phyloP scores from a whole-genome alignment of 129 eudicot species.

The Lonicera japonica region DNA sequence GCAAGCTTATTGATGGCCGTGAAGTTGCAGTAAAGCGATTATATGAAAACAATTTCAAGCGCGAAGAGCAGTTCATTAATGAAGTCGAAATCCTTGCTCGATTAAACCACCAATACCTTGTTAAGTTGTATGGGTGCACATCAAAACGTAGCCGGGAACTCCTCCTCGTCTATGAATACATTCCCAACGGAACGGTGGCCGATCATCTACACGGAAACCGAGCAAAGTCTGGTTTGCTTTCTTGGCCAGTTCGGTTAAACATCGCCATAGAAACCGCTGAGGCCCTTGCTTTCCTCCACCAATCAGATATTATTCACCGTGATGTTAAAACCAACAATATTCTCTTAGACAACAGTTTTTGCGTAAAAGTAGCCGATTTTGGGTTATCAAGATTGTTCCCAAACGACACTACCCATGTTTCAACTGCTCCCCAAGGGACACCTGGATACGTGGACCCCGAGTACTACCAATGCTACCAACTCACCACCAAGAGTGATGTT shows the following conservation, averaged over 20 bases:
- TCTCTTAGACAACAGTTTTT: conserved; percentile 62
- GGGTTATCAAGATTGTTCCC: conserved; percentile 88
- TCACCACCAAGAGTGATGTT: conserved; percentile 88
- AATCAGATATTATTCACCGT: conserved; percentile 68
- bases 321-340: conserved; percentile 87
- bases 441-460: conserved; percentile 97
- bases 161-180: conserved; percentile 80
- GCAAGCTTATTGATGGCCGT: conserved; percentile 73
- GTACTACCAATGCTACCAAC: conserved; percentile 73
- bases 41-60: conserved; percentile 78
- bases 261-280: conserved; percentile 88
- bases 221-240: conserved; percentile 43
- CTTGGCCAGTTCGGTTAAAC: conserved; percentile 70
- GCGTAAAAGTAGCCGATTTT: conserved; percentile 92
- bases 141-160: conserved; percentile 74
- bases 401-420: conserved; percentile 73
- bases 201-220: conserved; percentile 88
- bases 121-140: conserved; percentile 78
- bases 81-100: conserved; percentile 70
- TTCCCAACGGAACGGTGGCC: conserved; percentile 85
- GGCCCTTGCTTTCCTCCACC: conserved; percentile 68
- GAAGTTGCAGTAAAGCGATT: conserved; percentile 82
- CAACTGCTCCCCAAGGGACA: conserved; percentile 96
- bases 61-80: conserved; percentile 82
- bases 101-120: conserved; percentile 64